Evolutionary conservation across 1,284 basidiomycete genomes (phyloP).

Genomic region (Microbotryum violaceum): DNA sequence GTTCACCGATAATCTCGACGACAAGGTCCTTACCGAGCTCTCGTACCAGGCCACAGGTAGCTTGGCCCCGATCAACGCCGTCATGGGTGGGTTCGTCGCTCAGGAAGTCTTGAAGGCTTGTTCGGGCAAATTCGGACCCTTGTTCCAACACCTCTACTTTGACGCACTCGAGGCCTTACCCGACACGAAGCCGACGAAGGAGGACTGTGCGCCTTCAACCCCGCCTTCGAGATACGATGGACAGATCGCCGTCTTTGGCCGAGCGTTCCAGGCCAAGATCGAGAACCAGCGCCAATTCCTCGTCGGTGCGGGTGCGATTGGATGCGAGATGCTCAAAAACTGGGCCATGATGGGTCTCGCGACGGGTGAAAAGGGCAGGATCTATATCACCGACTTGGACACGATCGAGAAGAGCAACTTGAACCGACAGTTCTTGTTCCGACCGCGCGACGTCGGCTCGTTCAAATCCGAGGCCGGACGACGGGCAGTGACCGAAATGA

Average conservation of each 20-base stretch:
- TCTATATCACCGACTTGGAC: constrained; percentile 95
- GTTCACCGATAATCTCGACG: constrained; percentile 63
- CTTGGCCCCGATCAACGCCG: constrained; percentile 82
- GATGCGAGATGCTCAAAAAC: constrained; percentile 99
- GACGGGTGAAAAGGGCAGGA: constrained; percentile 67
- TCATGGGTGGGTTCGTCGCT: constrained; percentile 94
- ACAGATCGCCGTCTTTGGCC: constrained; percentile 94
- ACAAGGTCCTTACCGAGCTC: constrained; percentile 68
- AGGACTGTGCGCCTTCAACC: constrained; percentile 73
- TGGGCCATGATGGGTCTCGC: constrained; percentile 99
- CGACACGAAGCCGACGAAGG: constrained; percentile 62
- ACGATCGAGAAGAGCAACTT: constrained; percentile 99
- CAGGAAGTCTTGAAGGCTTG: constrained; percentile 97
- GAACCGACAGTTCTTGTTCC: constrained; percentile 97
- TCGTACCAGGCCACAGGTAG: constrained; percentile 92
- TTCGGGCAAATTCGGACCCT: constrained; percentile 97
- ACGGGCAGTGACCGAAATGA: constrained; percentile 90
- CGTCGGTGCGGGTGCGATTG: constrained; percentile 96
- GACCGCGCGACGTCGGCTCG: constrained; percentile 90
- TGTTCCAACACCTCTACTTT: constrained; percentile 92
- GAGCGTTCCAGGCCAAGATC: constrained; percentile 86
- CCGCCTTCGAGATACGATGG: constrained; percentile 71
- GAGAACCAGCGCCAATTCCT: constrained; percentile 88
- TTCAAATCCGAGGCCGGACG: constrained; percentile 98
- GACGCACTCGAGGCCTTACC: constrained; percentile 96